Conservation (phyloP, 768 basidiomycete genomes). For the Calvatia gigantea region DNA sequence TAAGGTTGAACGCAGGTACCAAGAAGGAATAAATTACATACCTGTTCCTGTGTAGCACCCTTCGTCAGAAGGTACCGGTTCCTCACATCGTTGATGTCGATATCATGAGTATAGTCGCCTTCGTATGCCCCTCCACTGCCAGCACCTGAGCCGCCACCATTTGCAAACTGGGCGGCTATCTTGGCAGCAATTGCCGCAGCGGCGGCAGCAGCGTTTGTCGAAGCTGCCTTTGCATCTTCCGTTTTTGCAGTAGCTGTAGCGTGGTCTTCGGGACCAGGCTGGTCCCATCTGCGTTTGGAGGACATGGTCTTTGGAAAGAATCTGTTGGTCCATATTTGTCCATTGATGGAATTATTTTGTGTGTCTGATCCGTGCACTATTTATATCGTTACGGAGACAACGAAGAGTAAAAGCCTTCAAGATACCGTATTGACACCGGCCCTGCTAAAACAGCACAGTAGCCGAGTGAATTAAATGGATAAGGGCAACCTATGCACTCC, state of each 20-base stretch:
- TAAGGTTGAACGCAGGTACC: neutral
- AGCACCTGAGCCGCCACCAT: conserved; percentile 38
- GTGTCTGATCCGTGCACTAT: neutral
- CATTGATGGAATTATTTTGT: neutral
- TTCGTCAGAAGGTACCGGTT: conserved; percentile 95
- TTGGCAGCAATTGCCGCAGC: conserved; percentile 91
- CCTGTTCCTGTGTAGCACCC: conserved; percentile 89
- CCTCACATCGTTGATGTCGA: conserved; percentile 95
- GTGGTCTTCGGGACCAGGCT: conserved; percentile 49
- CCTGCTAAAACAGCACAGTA: too few relatives aligned
- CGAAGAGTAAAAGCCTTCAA: neutral
- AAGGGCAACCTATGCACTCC: too few relatives aligned
- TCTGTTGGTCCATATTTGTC: conserved; percentile 7
- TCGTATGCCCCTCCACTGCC: conserved; percentile 59
- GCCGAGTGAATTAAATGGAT: too few relatives aligned
- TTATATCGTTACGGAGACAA: neutral
- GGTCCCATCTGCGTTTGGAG: conserved; percentile 49
- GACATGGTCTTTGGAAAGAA: conserved; percentile 7
- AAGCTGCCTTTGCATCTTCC: conserved; percentile 59
- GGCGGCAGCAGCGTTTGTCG: conserved; percentile 61
- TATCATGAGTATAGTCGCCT: conserved; percentile 82
- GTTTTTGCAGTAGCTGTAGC: conserved; percentile 36
- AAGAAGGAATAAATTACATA: conserved; percentile 29
- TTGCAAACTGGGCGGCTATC: conserved; percentile 84
- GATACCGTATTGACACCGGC: too few relatives aligned